These are phyloP conservation scores for Cylindrodendrum hubeiense DNA, from an alignment of 2,329 filamentous ascomycete genomes.

Conservation along the genomic window DNA sequence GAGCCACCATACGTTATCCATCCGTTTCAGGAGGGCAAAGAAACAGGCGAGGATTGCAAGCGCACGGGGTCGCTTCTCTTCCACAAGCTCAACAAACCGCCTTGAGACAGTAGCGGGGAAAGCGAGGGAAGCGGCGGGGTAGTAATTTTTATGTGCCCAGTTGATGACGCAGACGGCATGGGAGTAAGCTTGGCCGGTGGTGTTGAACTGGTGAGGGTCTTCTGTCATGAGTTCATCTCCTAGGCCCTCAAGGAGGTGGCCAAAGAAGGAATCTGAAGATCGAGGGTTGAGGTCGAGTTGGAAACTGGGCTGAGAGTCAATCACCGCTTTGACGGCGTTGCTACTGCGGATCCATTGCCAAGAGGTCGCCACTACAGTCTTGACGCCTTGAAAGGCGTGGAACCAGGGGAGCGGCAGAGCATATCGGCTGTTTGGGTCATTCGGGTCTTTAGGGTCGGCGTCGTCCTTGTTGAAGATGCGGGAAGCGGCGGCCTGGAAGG, in stretches of 20 bases:
- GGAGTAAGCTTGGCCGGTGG: constrained; percentile 66
- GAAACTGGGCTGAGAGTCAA: constrained; percentile 73
- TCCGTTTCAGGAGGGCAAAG: constrained; percentile 72
- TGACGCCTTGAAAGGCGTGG: constrained; percentile 76
- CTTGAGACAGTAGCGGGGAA: constrained; percentile 75
- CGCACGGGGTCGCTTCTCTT: constrained; percentile 69
- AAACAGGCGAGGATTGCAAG: constrained; percentile 75
- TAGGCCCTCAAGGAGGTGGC: constrained; percentile 68
- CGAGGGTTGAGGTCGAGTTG: constrained; percentile 68
- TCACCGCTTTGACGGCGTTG: constrained; percentile 69
- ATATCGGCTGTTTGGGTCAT: constrained; percentile 60
- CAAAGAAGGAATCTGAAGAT: constrained; percentile 68
- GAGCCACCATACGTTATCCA: constrained; percentile 77
- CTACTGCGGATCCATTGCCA: constrained; percentile 74
- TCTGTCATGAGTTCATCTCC: constrained; percentile 65
- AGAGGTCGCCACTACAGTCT: constrained; percentile 72
- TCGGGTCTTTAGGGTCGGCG: constrained; percentile 51
- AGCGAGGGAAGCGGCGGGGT: constrained; percentile 69
- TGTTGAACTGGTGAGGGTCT: constrained; percentile 45
- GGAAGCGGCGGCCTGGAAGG: constrained; percentile 75
- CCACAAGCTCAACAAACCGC: constrained; percentile 71
- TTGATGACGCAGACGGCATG: constrained; percentile 76
- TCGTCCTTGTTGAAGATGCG: constrained; percentile 73
- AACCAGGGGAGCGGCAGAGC: constrained; percentile 74
- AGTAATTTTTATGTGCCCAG: constrained; percentile 73